phyloP scores from a whole-genome alignment of 768 basidiomycete species.

The Russula ochroleuca region DNA sequence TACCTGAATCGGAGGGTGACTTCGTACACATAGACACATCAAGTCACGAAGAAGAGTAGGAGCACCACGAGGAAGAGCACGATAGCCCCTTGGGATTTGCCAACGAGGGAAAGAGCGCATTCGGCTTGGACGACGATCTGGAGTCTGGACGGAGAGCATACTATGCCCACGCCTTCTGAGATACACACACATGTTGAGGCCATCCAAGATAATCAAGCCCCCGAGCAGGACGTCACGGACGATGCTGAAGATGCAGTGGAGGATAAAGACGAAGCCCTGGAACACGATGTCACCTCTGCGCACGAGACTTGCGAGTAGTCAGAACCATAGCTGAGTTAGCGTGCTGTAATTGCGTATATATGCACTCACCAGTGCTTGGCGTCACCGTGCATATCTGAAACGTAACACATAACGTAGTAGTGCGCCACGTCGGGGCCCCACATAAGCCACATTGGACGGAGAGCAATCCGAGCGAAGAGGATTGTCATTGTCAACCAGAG shows the following conservation, averaged over 20 bases:
- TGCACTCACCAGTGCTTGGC: no score
- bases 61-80: conserved; percentile 9
- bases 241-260: conserved; percentile 12
- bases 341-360: no score
- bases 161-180: conserved; percentile 2
- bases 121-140: no score
- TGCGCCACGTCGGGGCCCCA: no score
- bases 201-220: conserved; percentile 2
- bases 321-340: no score
- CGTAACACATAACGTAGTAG: no score
- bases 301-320: conserved; percentile 7
- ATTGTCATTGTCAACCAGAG: no score
- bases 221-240: conserved; percentile 25
- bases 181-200: not conserved
- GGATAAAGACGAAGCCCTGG: not conserved
- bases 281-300: conserved; percentile 20
- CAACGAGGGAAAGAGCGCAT: not conserved
- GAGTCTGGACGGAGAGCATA: conserved; percentile 7
- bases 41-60: conserved; percentile 7
- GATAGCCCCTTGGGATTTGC: conserved; percentile 2
- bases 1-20: no score
- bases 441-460: no score
- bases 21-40: conserved; percentile 20
- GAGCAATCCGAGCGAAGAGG: no score
- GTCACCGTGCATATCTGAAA: no score